Evolutionary conservation across 371 early-diverging fungal genomes (phyloP), one percentile per base, ranked within the genome.

Genomic region (Sporodiniella umbellata): DNA sequence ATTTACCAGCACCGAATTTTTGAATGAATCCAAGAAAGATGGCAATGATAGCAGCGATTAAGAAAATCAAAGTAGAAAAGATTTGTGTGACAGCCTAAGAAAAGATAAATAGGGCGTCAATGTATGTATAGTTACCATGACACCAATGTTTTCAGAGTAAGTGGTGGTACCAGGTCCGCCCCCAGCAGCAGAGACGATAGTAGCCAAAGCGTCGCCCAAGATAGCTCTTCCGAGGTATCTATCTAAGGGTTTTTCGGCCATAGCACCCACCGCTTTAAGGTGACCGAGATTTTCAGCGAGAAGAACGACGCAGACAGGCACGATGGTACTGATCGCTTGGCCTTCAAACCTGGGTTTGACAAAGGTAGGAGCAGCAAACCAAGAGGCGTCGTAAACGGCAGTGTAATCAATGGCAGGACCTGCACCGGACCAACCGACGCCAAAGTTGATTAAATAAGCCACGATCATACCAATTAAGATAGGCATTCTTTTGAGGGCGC

Each of bases 231-330:
- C 84, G 6, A 83, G 33, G 45, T 75, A 66, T 21, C 64, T 64
- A 54, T 78, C 72, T 49, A 81, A 46, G 7, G 74, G 63, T 10
- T 50, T 51, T 23, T 59, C 65, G 10, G 80, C 67, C 74, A 83
- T 72, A 18, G 72, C 71, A 33, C 73, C 64, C 2, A 80, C 70
- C 4, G 81, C 80, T 42, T 80, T 77, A 50, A 83, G 70, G 47
- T 82, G 81, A 37, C 82, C 84, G 38, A 79, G 48, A 46, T 82
- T 80, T 43, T 84, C 82, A 11, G 80, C 81, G 2, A 77, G 46
- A 17, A 77, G 53, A 11, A 80, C 74, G 44, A 81, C 63, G 40
- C 74, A 68, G 10, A 80, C 72, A 23, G 84, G 82, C 2, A 72
- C 68, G 48, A 82, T 80, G 45, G 67, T 62, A 38, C 77, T 71